These are phyloP conservation scores for Gossypium bickii DNA, from an alignment of 345 rosid genomes.

Conservation along the genomic window DNA sequence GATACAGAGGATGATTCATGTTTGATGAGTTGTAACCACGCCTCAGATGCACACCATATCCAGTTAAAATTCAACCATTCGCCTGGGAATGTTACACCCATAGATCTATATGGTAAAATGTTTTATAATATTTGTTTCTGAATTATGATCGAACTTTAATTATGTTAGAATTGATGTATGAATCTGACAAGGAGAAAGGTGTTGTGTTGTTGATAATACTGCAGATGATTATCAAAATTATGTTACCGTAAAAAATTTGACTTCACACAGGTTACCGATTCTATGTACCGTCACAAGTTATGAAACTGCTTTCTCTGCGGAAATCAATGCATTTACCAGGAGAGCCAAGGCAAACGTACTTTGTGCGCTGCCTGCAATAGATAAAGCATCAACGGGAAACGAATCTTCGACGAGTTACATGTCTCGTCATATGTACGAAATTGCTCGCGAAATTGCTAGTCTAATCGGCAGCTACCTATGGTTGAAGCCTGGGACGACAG, in stretches of 20 bases:
- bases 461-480: neutral
- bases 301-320: neutral
- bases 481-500: neutral
- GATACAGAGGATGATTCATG: neutral
- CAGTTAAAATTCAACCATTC: neutral
- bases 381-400: neutral
- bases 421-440: constrained; percentile 5
- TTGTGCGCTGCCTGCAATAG: constrained; percentile 2
- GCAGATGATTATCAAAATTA: neutral
- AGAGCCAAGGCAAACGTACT: neutral
- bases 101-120: constrained; percentile 1
- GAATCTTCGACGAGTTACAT: constrained; percentile 6
- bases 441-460: neutral
- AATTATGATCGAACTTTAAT: neutral
- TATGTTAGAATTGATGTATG: neutral
- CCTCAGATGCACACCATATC: neutral
- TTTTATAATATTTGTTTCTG: neutral
- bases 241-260: neutral
- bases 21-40: neutral
- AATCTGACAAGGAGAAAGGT: neutral
- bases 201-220: neutral
- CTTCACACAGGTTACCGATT: neutral
- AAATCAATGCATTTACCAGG: neutral
- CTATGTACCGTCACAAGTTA: constrained; percentile 1
- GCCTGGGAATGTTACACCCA: neutral